A percentile compares a stretch with the other conserved stretches of the same genome.
phyloP scores from a whole-genome alignment of 176 grass and related monocot species.

The Zizania latifolia region DNA sequence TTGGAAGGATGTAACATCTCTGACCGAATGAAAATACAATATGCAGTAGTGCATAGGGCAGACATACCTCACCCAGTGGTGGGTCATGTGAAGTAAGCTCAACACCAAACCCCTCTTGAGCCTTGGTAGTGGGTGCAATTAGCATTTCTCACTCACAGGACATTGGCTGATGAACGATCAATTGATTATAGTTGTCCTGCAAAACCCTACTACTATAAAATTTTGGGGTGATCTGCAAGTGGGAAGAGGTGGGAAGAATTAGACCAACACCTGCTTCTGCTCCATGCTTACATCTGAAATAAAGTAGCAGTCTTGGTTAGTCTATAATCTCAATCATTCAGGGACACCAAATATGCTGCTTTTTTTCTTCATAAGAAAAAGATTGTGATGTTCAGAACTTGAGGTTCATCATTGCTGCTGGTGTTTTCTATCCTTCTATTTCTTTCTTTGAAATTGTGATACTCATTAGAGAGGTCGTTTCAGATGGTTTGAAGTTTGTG shows the following conservation, averaged over 20 bases:
- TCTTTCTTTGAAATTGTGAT: neutral
- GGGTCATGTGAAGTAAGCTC: constrained; percentile 20
- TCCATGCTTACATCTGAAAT: neutral
- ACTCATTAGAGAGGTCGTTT: neutral
- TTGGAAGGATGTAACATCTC: constrained; percentile 2
- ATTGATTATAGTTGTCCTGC: neutral
- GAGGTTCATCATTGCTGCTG: neutral
- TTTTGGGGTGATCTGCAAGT: constrained; percentile 1
- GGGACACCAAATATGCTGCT: neutral
- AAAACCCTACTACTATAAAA: neutral
- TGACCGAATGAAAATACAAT: neutral
- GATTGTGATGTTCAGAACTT: neutral
- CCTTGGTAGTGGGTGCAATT: neutral
- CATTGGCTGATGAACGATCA: constrained; percentile 19
- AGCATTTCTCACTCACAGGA: neutral
- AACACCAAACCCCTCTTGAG: constrained; percentile 5
- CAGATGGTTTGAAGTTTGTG: neutral
- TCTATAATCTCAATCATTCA: neutral
- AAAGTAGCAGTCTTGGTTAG: neutral
- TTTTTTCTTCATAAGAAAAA: neutral
- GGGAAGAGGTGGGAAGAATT: neutral
- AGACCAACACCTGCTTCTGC: neutral
- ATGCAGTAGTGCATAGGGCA: constrained; percentile 5
- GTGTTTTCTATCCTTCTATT: neutral
- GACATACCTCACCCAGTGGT: neutral